Conservation (phyloP, 1,284 basidiomycete species). For the Polyporus tsugae region DNA sequence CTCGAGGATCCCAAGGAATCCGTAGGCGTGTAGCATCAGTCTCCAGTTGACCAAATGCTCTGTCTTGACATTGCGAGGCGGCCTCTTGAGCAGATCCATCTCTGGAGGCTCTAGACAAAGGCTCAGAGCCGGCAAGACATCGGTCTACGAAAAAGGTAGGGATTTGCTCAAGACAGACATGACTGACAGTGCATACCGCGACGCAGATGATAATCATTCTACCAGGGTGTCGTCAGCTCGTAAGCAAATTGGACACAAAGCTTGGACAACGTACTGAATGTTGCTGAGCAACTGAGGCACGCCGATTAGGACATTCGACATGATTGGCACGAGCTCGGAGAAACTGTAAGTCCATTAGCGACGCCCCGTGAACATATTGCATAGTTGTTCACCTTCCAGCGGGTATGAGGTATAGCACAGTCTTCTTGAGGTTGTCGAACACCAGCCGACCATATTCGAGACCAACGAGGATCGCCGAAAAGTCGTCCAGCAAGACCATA, state of each 20-base stretch:
- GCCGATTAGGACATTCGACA: constrained; percentile 57
- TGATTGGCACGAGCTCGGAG: constrained; percentile 72
- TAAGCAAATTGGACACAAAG: neutral
- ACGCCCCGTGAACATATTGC: no score
- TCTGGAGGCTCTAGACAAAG: constrained; percentile 61
- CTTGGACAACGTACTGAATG: constrained; percentile 47
- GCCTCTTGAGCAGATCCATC: constrained; percentile 56
- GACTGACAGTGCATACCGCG: constrained; percentile 34
- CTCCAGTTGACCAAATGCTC: constrained; percentile 56
- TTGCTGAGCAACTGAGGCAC: constrained; percentile 56
- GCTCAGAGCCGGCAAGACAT: constrained; percentile 54
- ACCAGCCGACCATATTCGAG: constrained; percentile 66
- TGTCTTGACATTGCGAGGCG: constrained; percentile 65
- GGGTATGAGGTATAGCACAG: constrained; percentile 53
- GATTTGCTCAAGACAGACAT: neutral
- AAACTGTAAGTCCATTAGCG: constrained; percentile 46
- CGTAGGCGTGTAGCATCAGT: constrained; percentile 69
- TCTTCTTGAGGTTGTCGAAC: constrained; percentile 71
- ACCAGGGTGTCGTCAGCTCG: neutral
- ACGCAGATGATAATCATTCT: constrained; percentile 67
- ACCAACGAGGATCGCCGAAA: constrained; percentile 56
- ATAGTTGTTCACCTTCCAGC: constrained; percentile 49
- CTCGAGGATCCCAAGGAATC: constrained; percentile 67
- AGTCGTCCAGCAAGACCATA: constrained; percentile 54
- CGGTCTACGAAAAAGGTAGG: constrained; percentile 46